These are phyloP conservation scores for Senna tora DNA, from an alignment of 306 rosid species.

Conservation along the genomic window DNA sequence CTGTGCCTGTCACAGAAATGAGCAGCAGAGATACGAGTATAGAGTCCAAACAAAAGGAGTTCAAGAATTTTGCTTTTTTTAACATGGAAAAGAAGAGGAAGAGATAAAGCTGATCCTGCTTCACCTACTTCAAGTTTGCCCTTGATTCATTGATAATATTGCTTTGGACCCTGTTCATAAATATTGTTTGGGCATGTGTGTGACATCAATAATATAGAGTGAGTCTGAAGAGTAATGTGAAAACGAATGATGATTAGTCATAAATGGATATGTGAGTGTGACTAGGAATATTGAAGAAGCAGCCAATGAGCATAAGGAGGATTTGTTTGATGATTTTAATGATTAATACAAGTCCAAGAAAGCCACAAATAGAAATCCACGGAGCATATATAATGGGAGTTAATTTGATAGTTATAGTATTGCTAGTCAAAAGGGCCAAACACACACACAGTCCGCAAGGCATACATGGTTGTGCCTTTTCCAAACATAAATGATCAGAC, in stretches of 20 bases:
- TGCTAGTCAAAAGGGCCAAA: slow-evolving; percentile 10
- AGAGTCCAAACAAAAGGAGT: slow-evolving; percentile 62
- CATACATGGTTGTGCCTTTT: slow-evolving; percentile 37
- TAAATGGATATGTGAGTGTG: not conserved
- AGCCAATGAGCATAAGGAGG: slow-evolving; percentile 18
- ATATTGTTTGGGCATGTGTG: not conserved
- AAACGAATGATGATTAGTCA: slow-evolving; percentile 15
- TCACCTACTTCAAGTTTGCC: slow-evolving; percentile 34
- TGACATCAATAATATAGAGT: slow-evolving; percentile 12
- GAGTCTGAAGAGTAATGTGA: slow-evolving; percentile 11
- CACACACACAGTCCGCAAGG: not conserved
- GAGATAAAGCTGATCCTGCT: slow-evolving; percentile 26
- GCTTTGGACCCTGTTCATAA: slow-evolving; percentile 25
- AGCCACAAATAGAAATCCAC: slow-evolving; percentile 14
- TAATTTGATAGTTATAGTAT: not conserved
- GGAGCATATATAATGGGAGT: not conserved
- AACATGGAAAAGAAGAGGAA: slow-evolving; percentile 24
- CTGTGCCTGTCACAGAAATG: slow-evolving; percentile 20
- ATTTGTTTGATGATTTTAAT: slow-evolving; percentile 12
- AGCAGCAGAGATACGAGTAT: slow-evolving; percentile 57
- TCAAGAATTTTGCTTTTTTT: slow-evolving; percentile 55
- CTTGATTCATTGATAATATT: slow-evolving; percentile 32
- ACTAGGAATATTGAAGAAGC: slow-evolving; percentile 14
- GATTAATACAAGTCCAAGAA: slow-evolving; percentile 6
- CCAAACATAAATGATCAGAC: slow-evolving; percentile 35